Base-by-base conservation (phyloP, 495 filamentous ascomycete species). In the Penicillium paxilli region DNA sequence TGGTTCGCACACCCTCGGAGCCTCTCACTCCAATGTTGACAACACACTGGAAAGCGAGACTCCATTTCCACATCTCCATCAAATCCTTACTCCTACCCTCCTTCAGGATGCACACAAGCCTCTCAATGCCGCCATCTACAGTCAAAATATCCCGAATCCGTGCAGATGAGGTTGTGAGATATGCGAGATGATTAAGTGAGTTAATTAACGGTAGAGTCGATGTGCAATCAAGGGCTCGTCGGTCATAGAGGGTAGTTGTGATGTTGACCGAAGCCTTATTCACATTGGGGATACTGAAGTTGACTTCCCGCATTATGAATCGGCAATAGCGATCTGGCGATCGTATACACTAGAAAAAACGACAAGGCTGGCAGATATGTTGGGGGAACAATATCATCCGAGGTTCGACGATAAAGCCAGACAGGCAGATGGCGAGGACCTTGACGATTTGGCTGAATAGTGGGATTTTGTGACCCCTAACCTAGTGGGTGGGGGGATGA, bases 31-130 rank as follows among this genome's bases (percentile, higher is more conserved):
- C 94, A 65, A 98, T 97, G 69, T 98, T 98, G 66, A 98, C 92
- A 25, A 97, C 92, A 69, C 95, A 98, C 66, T 98, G 94, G 65
- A 98, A 97, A 38, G 94, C 94, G 47, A 98, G 80, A 65, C 96
- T 98, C 94, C 94, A 98, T 77, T 98, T 98, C 95, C 94, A 98
- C 89, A 95, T 95, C 66, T 96, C 92, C 92, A 97, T 96, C 86
- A 96, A 84, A 69, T 98, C 92, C 76, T 91, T 91, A 66, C 90
- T 96, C 68, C 92, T 81, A 57, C 94, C 94, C 70, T 94, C 89
- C 74, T 98, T 98, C 65, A 98, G 83, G 67, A 98, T 97, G 81
- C 90, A 96, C 67, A 98, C 91, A 57, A 98, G 75, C 57, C 93
- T 73, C 80, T 98, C 94, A 64, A 98, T 90, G 44, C 94, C 94